Base-by-base conservation (phyloP, 2,329 filamentous ascomycete species). In the Ophiostoma fasciatum region DNA sequence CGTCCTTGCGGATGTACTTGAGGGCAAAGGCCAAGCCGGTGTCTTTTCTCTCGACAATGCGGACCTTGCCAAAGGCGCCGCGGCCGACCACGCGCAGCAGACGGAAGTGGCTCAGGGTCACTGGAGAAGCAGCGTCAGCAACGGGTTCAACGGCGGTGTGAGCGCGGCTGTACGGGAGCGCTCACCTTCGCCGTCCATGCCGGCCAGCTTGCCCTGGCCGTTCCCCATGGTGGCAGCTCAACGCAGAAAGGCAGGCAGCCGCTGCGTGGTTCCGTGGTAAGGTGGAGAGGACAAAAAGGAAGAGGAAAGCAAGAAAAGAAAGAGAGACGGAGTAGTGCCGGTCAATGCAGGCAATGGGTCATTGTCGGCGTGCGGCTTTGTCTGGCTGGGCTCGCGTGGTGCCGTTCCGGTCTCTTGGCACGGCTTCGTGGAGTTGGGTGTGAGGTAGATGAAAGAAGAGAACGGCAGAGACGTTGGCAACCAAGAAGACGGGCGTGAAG, bases 1-100 rank as follows among this genome's bases (percentile, higher is more conserved):
- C 88, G 80, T 96, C 88, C 71, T 94, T 96, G 47, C 87, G 78
- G 46, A 96, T 96, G 58, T 96, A 96, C 60, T 98, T 98, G 46
- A 98, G 69, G 30, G 90, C 90, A 59, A 98, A 98, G 3, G 87
- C 88, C 50, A 96, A 62, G 38, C 78, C 79, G 2, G 85, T 94
- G 55, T 98, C 90, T 61, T 96, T 96, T 48, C 87, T 76, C 67
- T 98, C 90, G 53, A 98, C 90, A 48, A 98, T 98, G 51, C 90
- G 81, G 43, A 98, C 90, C 62, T 98, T 98, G 51, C 90, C 90
- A 64, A 98, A 98, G 39, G 90, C 90, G 51, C 90, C 90, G 59
- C 94, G 92, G 46, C 90, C 90, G 48, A 98, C 90, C 45, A 98
- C 90, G 53, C 90, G 79, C 46, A 96, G 65, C 38, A 98, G 70